Base-by-base conservation (phyloP, 169 alveolate species). In the Plasmodium gonderi region DNA sequence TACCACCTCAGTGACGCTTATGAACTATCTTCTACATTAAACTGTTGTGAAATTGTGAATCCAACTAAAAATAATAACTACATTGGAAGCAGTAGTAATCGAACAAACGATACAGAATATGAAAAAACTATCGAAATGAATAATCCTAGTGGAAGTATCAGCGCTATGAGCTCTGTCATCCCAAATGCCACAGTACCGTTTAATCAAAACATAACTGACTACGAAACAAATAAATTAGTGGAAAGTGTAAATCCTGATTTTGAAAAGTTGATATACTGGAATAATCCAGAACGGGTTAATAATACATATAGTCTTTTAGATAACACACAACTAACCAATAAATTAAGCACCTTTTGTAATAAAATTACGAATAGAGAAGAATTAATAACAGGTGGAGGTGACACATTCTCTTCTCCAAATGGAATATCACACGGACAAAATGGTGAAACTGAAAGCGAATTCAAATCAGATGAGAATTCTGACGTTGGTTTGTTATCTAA, bases 241-340 rank as follows among this genome's bases (percentile, higher is more conserved):
- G 64, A 68, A 29, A 31, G 20, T 2, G 69, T 68, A 2, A 49
- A 78, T 64, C 44, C 49, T 3, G 17, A 0, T 78, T 78, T 78
- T 51, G 17, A 64, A 1, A 40, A 78, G 20, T 12, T 14, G 5
- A 2, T n/a, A 6, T 26, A 49, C 29, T 67, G 44, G 51, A 65
- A 31, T n/a, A 23, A 60, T n/a, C 31, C 29, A 38, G 51, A 80
- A 6, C 17, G 44, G 12, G 20, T 33, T 6, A 14, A 36, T 40
- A 65, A 42, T 31, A 23, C 79, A 3, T 80, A 64, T 33, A 40
- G 68, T 47, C 38, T 80, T 23, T 23, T 80, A 69, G 49, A 80
- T 33, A 80, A 80, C 49, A 23, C 51, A 38, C 72, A 65, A 38
- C 29, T 80, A 5, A 64, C 91, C 1, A 80, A 17, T 12, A 64